Evolutionary conservation across 768 basidiomycete genomes (phyloP).

Genomic region (Kwoniella sp.): DNA sequence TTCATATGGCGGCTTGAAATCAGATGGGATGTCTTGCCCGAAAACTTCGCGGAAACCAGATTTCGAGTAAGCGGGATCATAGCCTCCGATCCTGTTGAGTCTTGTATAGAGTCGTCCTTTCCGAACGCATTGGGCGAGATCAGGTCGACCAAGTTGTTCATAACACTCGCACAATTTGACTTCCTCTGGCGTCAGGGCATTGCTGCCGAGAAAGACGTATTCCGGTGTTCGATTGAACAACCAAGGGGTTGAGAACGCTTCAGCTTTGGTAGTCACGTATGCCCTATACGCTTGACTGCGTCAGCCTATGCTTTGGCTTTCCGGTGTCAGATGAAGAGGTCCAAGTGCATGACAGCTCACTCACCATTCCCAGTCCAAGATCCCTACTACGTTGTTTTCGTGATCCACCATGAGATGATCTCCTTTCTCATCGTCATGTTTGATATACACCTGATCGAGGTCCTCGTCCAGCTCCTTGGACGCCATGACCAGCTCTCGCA

Average conservation of each 20-base stretch:
- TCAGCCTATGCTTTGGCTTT: too few relatives aligned
- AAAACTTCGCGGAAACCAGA: constrained; percentile 7
- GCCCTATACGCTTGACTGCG: too few relatives aligned
- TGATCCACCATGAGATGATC: constrained; percentile 48
- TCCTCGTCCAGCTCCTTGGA: constrained; percentile 4
- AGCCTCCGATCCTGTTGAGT: constrained; percentile 7
- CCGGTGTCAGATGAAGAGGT: too few relatives aligned
- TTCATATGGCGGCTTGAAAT: constrained; percentile 1
- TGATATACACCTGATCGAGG: constrained; percentile 24
- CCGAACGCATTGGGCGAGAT: constrained; percentile 22
- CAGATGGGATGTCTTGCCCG: neutral
- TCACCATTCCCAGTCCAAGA: constrained; percentile 54
- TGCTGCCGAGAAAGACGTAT: neutral
- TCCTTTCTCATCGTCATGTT: constrained; percentile 38
- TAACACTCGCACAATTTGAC: constrained; percentile 8
- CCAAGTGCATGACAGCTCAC: neutral
- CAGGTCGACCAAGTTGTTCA: constrained; percentile 3
- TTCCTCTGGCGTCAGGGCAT: constrained; percentile 7
- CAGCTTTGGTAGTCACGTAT: constrained; percentile 17
- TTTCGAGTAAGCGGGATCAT: neutral
- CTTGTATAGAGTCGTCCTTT: constrained; percentile 14
- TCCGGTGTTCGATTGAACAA: neutral
- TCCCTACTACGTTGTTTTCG: constrained; percentile 30
- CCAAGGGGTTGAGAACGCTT: constrained; percentile 12
- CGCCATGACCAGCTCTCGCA: constrained; percentile 4